phyloP scores from a whole-genome alignment of 495 filamentous ascomycete species.

The Penicillium maclennaniae region DNA sequence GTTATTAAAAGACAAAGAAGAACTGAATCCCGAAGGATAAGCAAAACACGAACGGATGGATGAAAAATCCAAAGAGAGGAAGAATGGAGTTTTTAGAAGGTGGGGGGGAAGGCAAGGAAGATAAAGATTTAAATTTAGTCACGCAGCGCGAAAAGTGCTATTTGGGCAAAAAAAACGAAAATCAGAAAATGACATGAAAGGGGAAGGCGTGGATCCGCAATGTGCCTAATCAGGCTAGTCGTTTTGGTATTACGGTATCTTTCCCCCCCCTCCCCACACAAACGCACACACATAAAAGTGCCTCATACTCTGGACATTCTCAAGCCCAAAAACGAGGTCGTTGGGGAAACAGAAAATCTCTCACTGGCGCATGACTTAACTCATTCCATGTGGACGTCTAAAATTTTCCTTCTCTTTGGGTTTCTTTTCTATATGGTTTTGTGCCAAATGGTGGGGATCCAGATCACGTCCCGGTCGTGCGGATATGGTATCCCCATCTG shows the following conservation, averaged over 20 bases:
- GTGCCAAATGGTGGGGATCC: constrained; percentile 6
- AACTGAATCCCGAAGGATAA: constrained; percentile 17
- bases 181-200: constrained; percentile 1
- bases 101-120: constrained; percentile 15
- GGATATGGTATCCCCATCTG: background rate
- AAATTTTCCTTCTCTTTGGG: background rate
- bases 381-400: background rate
- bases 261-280: background rate
- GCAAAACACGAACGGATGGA: constrained; percentile 20
- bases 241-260: constrained; percentile 7
- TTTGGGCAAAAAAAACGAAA: constrained; percentile 4
- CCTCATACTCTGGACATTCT: constrained; percentile 20
- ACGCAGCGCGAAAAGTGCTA: constrained; percentile 1
- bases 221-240: constrained; percentile 8
- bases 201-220: constrained; percentile 18
- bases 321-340: constrained; percentile 25
- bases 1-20: constrained; percentile 8
- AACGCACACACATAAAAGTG: constrained; percentile 10
- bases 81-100: constrained; percentile 29
- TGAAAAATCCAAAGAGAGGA: constrained; percentile 25
- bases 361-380: constrained; percentile 4
- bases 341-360: constrained; percentile 27
- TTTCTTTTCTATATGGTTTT: background rate
- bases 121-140: constrained; percentile 37
- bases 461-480: background rate